These are phyloP conservation scores for Cyclocybe aegerita DNA, from an alignment of 768 basidiomycete genomes.

Conservation along the genomic window DNA sequence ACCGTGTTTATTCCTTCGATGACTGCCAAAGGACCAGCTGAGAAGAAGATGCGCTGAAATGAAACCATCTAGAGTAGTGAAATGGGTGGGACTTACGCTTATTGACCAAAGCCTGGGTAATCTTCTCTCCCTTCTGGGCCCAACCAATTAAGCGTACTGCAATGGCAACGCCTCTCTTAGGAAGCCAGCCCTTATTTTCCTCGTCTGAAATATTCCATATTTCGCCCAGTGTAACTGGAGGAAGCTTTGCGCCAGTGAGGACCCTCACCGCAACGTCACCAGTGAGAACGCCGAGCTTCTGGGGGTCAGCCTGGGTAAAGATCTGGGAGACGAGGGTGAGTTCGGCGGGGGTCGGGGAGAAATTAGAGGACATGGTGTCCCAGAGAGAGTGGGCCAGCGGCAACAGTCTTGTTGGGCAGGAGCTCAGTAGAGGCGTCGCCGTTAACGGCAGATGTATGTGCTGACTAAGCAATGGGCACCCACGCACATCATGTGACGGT, in stretches of 20 bases:
- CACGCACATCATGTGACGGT: slow-evolving; percentile 17
- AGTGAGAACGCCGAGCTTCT: slow-evolving; percentile 81
- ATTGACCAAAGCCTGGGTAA: slow-evolving; percentile 58
- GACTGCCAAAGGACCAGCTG: slow-evolving; percentile 83
- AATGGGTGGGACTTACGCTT: slow-evolving; percentile 58
- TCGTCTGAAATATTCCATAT: slow-evolving; percentile 94
- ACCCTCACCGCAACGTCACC: slow-evolving; percentile 90
- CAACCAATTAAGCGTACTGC: slow-evolving; percentile 91
- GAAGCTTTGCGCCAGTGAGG: slow-evolving; percentile 81
- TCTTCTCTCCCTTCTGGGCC: slow-evolving; percentile 82
- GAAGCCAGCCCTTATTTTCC: slow-evolving; percentile 91
- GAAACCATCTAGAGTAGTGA: slow-evolving; percentile 1
- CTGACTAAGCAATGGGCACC: slow-evolving; percentile 10
- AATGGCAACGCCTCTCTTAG: slow-evolving; percentile 82
- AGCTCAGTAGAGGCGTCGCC: slow-evolving; percentile 13
- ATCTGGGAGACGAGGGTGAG: slow-evolving; percentile 69
- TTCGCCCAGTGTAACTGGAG: slow-evolving; percentile 79
- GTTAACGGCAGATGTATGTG: neutral
- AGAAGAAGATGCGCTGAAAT: slow-evolving; percentile 10
- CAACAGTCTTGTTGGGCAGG: slow-evolving; percentile 6
- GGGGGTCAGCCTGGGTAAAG: slow-evolving; percentile 70
- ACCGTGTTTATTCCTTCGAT: slow-evolving; percentile 70
- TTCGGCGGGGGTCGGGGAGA: slow-evolving; percentile 48
- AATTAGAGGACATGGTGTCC: slow-evolving; percentile 43
- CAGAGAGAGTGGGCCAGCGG: slow-evolving; percentile 7